These are phyloP conservation scores for Dinochytrium kinnereticum DNA, from an alignment of 371 early-diverging fungal genomes.

Conservation along the genomic window DNA sequence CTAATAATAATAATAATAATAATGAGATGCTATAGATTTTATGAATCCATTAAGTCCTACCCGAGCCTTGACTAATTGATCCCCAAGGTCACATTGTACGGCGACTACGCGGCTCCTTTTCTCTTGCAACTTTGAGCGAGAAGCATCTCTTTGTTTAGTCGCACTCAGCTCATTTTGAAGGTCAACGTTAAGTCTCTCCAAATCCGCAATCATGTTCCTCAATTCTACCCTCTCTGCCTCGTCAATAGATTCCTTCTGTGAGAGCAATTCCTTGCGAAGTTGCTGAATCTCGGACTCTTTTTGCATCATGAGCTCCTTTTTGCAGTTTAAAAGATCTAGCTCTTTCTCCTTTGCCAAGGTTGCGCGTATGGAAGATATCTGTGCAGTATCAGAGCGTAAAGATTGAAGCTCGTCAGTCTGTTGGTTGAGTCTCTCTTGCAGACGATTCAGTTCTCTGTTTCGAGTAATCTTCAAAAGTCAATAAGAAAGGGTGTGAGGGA, in stretches of 20 bases:
- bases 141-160: neutral
- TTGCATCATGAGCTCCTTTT: constrained; percentile 44
- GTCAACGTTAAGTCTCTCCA: neutral
- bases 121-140: too few relatives aligned
- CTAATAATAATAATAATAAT: too few relatives aligned
- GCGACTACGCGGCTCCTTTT: too few relatives aligned
- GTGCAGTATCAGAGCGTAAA: constrained; percentile 19
- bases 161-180: neutral
- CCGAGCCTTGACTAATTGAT: neutral
- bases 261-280: neutral
- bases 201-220: neutral
- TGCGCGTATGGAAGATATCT: constrained; percentile 44
- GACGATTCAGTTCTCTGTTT: neutral
- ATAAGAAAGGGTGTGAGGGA: neutral
- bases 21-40: too few relatives aligned
- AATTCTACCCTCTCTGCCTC: neutral
- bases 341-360: constrained; percentile 49
- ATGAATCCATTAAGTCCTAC: neutral
- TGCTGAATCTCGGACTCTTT: constrained; percentile 49
- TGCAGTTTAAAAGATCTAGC: constrained; percentile 45
- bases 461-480: neutral
- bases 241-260: neutral
- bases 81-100: constrained; percentile 2
- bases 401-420: constrained; percentile 26
- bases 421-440: neutral